Evolutionary conservation across 2,329 filamentous ascomycete species (phyloP), one percentile per base, ranked within the genome.

Genomic region (Paradendryphiella salina): DNA sequence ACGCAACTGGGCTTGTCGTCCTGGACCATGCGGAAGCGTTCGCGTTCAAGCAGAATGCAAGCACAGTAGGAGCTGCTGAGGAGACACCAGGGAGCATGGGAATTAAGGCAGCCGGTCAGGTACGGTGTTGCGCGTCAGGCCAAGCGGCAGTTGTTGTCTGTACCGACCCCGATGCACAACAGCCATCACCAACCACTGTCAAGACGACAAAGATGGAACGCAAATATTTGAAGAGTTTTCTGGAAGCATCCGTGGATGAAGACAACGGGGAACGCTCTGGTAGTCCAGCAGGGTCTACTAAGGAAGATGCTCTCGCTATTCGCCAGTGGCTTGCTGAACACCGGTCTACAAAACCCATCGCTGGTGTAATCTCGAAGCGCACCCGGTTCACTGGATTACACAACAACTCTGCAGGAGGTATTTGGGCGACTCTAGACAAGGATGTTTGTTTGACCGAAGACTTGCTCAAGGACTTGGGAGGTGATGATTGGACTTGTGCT

Each of bases 361-460:
- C 76, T 37, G 73, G 74, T 21, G 65, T 78, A 29, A 69, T 70
- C n/a, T 74, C 73, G 4, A 75, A 74, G 47, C 75, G 80, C 10
- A 75, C 75, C 13, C 73, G 80, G 11, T 79, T 82, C 49, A 63
- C 75, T 36, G 79, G 79, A 13, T 66, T 80, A 3, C 72, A 73
- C 21, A 79, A 80, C 47, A 74, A 69, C 36, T 53, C 61, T 6
- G 64, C 67, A n/a, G 71, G 73, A 21, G 74, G 77, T 7, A 64
- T 75, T 8, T 76, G 80, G 71, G 79, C 77, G 3, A 76, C 73
- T 3, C 65, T 83, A 29, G 80, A 83, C 53, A 75, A 70, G 21
- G 67, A 75, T 17, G 72, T 82, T 13, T 69, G 62, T 15, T 76
- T 80, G 61, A 73, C 73, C 38, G 57, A 63, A 5, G 57, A 66